phyloP scores from a whole-genome alignment of 2,329 filamentous ascomycete species.

The Dothideomycetidae sp. region DNA sequence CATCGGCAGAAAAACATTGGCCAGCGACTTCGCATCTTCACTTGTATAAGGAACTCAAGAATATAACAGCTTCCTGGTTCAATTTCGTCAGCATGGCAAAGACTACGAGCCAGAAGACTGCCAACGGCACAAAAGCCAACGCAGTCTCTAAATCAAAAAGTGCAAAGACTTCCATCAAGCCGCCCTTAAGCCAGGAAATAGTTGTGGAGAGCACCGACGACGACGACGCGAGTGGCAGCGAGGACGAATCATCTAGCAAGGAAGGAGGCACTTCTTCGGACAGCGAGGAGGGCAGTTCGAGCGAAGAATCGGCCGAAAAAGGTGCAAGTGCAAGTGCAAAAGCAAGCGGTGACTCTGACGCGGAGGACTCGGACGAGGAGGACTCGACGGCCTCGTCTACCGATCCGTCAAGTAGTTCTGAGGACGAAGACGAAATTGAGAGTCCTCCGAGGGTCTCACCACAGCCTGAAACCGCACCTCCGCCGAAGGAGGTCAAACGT shows the following conservation, averaged over 20 bases:
- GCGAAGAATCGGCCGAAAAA: constrained; percentile 20
- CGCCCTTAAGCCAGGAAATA: constrained; percentile 23
- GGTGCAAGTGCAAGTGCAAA: constrained; percentile 1
- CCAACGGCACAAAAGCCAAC: constrained; percentile 14
- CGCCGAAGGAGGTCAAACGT: constrained; percentile 11
- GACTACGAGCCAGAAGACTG: constrained; percentile 16
- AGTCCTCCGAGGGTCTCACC: constrained; percentile 1
- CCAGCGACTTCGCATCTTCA: no score
- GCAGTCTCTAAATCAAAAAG: constrained; percentile 1
- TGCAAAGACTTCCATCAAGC: background rate
- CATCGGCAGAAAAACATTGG: constrained; percentile 10
- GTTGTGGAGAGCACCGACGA: constrained; percentile 17
- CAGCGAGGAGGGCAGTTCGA: constrained; percentile 25
- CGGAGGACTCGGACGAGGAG: constrained; percentile 6
- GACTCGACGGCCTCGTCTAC: background rate
- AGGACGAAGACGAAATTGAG: constrained; percentile 3
- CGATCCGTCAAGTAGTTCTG: background rate
- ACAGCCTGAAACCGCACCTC: background rate
- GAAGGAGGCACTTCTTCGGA: constrained; percentile 7
- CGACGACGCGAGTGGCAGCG: constrained; percentile 18
- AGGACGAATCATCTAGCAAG: constrained; percentile 17
- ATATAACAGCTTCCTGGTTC: background rate
- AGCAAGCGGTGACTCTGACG: constrained; percentile 12
- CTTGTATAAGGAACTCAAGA: background rate
- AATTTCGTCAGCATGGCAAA: constrained; percentile 10